Evolutionary conservation across 2,329 filamentous ascomycete species (phyloP), one percentile per base, ranked within the genome.

Genomic region (Dactylellina sp.): DNA sequence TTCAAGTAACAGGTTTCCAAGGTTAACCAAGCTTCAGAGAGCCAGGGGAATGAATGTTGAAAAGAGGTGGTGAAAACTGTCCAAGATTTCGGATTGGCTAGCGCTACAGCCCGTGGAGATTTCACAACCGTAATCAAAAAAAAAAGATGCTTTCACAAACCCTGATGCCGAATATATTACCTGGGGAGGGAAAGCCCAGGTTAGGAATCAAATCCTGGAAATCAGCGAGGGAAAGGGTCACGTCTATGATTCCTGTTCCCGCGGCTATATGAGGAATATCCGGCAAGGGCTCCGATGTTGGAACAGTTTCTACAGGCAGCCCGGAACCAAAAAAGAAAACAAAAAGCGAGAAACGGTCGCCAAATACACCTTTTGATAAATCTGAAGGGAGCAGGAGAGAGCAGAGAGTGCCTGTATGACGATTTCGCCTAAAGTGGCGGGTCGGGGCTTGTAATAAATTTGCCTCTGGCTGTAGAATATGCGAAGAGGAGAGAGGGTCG

Each of bases 241-340:
- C 52, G 62, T 59, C 55, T 40, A 53, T 53, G 60, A 53, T 49
- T 72, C 49, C 57, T 49, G 49, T 52, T 57, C 56, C 66, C 66
- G 52, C 70, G 70, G 70, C 70, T 74, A 74, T 74, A 74, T 74
- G 61, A 65, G 61, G 70, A 65, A 74, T 35, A 55, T 66, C 57
- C 70, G 70, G 70, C 70, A 74, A 74, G 70, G 70, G 55, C 61
- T 74, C 70, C 70, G 70, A 66, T 55, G 61, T 70, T 61, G 46
- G 35, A 44, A 56, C 47, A 40, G 49, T 28, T 50, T 62, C 56
- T n/a, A n/a, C n/a, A n/a, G n/a, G n/a, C n/a, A n/a, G n/a, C n/a
- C n/a, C 53, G 59, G 44, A 63, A 56, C 50, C 55, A 42, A 62
- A 50, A 55, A 42, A 49, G 52, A 70, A 61, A 50, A 59, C 32